Evolutionary conservation across 2,329 filamentous ascomycete species (phyloP).

Genomic region (Pleomassaria siparia): DNA sequence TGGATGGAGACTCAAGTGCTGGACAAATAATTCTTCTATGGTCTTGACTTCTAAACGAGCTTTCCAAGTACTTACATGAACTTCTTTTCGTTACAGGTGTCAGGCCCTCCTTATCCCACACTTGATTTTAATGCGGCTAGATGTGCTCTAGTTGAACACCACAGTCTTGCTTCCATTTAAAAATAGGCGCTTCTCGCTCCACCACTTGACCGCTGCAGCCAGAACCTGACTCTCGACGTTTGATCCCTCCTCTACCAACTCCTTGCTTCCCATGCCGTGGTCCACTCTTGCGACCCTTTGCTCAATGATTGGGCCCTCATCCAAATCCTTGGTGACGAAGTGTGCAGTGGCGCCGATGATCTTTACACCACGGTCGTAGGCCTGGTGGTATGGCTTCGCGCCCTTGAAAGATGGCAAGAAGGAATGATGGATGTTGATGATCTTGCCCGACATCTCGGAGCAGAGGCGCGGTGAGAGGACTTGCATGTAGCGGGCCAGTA

Average conservation of each 20-base stretch:
- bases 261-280: constrained; percentile 74
- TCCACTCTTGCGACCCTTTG: constrained; percentile 77
- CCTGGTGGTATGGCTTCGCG: constrained; percentile 85
- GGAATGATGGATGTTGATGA: constrained; percentile 91
- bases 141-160: constrained; percentile 60
- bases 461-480: constrained; percentile 75
- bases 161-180: constrained; percentile 80
- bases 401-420: constrained; percentile 89
- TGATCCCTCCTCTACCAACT: constrained; percentile 76
- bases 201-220: constrained; percentile 81
- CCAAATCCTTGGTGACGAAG: constrained; percentile 81
- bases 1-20: neutral
- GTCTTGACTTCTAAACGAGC: neutral
- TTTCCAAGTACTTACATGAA: neutral
- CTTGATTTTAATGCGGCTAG: neutral
- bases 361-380: constrained; percentile 83
- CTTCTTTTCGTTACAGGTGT: too few species aligned
- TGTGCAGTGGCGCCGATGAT: constrained; percentile 85
- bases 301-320: constrained; percentile 87
- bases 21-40: neutral
- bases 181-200: constrained; percentile 75
- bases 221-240: constrained; percentile 84
- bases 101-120: neutral
- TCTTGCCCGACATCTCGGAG: constrained; percentile 76
- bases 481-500: constrained; percentile 86